Percentiles rank a stretch among this genome's conserved stretches.
phyloP scores from a whole-genome alignment of 352 stramenopile genomes.

The Phytopythium vexans region DNA sequence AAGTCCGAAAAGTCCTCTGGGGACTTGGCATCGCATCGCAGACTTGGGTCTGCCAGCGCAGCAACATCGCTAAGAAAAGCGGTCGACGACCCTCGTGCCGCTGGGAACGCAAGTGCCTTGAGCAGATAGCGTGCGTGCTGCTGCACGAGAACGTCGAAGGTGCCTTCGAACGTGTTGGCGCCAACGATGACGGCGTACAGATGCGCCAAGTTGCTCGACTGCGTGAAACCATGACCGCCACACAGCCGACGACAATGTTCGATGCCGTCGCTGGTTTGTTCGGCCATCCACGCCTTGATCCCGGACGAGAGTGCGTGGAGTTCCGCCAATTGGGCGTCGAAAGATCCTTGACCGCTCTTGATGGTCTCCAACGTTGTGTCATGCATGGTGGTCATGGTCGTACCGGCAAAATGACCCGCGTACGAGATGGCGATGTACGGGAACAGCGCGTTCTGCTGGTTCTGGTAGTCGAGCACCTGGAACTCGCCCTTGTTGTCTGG shows the following conservation, averaged over 20 bases:
- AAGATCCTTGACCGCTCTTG: slow-evolving; percentile 27
- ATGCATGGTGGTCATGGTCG: slow-evolving; percentile 26
- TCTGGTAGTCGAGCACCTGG: slow-evolving; percentile 60
- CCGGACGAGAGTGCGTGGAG: slow-evolving; percentile 54
- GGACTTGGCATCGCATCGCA: slow-evolving; percentile 31
- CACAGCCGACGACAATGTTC: slow-evolving; percentile 46
- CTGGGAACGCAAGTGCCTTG: slow-evolving; percentile 29
- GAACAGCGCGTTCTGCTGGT: slow-evolving; percentile 49
- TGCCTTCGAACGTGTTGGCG: slow-evolving; percentile 63
- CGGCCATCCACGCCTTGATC: slow-evolving; percentile 48
- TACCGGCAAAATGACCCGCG: slow-evolving; percentile 31
- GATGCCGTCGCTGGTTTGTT: slow-evolving; percentile 39
- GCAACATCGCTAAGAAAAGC: slow-evolving; percentile 37
- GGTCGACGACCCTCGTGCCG: slow-evolving; percentile 10
- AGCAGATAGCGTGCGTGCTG: slow-evolving; percentile 61
- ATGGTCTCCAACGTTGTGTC: slow-evolving; percentile 30
- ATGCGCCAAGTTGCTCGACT: slow-evolving; percentile 30
- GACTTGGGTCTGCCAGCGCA: slow-evolving; percentile 15
- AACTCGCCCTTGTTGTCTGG: slow-evolving; percentile 42
- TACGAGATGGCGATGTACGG: slow-evolving; percentile 40
- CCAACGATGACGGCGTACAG: slow-evolving; percentile 31
- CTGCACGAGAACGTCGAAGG: slow-evolving; percentile 67
- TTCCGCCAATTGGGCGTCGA: slow-evolving; percentile 39
- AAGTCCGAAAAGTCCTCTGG: slow-evolving; percentile 34
- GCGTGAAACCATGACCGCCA: slow-evolving; percentile 35